phyloP scores from a whole-genome alignment of 2,329 filamentous ascomycete genomes.

The Alternaria brassicicola region DNA sequence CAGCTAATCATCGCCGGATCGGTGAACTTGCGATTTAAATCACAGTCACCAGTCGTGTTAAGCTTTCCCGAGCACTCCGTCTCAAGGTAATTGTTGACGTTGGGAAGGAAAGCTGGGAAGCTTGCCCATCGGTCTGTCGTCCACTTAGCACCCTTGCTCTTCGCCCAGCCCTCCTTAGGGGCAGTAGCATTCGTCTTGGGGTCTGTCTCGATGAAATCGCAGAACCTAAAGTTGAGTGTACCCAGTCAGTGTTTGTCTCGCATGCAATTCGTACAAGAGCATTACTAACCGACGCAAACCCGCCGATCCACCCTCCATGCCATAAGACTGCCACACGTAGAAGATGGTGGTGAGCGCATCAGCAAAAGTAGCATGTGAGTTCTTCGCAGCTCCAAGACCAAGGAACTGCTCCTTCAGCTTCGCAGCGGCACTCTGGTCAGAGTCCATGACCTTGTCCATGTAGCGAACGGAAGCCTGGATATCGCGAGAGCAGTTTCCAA shows the following conservation, averaged over 20 bases:
- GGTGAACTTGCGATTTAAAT: conserved; percentile 44
- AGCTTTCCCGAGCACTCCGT: conserved; percentile 51
- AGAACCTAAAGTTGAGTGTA: no score
- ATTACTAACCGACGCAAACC: conserved; percentile 46
- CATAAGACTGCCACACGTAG: conserved; percentile 54
- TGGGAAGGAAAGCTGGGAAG: conserved; percentile 46
- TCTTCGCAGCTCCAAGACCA: conserved; percentile 54
- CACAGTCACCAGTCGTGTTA: conserved; percentile 41
- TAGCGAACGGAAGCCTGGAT: conserved; percentile 56
- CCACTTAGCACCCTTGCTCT: conserved; percentile 49
- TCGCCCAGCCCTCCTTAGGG: conserved; percentile 51
- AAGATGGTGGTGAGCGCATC: conserved; percentile 51
- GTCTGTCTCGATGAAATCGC: conserved; percentile 55
- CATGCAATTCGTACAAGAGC: no score
- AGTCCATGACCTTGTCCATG: conserved; percentile 55
- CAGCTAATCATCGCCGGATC: conserved; percentile 52
- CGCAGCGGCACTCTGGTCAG: conserved; percentile 40
- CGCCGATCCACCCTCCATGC: conserved; percentile 45
- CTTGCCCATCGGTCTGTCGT: conserved; percentile 52
- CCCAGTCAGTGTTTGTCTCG: no score
- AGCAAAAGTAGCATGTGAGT: conserved; percentile 56
- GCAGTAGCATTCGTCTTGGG: conserved; percentile 45
- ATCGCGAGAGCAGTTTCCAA: conserved; percentile 57
- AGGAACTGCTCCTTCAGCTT: conserved; percentile 58
- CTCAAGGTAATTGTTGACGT: conserved; percentile 50